phyloP scores from a whole-genome alignment of 768 basidiomycete genomes.

The Boletus subcaerulescens region DNA sequence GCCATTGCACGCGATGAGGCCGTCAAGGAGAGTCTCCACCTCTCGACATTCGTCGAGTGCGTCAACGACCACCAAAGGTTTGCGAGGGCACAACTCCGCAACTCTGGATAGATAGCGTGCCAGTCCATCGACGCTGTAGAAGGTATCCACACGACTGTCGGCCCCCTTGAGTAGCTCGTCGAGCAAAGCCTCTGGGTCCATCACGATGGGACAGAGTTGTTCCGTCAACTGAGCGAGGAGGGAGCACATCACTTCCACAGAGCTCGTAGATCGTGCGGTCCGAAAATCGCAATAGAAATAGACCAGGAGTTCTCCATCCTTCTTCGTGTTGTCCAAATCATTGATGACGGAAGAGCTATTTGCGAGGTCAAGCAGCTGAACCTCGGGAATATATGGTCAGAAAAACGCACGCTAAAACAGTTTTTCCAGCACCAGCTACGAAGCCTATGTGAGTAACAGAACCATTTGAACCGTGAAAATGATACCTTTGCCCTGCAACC shows the following conservation, averaged over 20 bases:
- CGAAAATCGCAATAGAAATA: slow-evolving; percentile 28
- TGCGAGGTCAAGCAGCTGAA: not conserved
- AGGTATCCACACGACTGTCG: not conserved
- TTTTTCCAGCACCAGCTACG: not conserved
- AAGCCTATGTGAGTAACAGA: too few species aligned
- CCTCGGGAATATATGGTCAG: not conserved
- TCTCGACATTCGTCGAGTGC: slow-evolving; percentile 23
- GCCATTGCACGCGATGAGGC: not conserved
- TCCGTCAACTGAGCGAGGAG: slow-evolving; percentile 16
- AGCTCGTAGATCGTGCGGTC: not conserved
- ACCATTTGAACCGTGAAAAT: too few species aligned
- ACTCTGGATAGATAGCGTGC: not conserved
- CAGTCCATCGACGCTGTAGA: slow-evolving; percentile 3
- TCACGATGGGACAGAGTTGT: not conserved
- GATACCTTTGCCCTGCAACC: slow-evolving; percentile 16
- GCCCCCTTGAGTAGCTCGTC: slow-evolving; percentile 4
- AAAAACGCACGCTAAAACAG: not conserved
- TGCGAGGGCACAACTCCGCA: not conserved
- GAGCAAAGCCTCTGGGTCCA: not conserved
- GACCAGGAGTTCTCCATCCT: not conserved
- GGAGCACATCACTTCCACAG: slow-evolving; percentile 16
- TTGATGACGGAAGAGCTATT: not conserved
- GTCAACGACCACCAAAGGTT: slow-evolving; percentile 17
- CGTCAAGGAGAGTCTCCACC: slow-evolving; percentile 5
- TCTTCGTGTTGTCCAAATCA: not conserved